A percentile compares a stretch with the other conserved stretches of the same genome.
Evolutionary conservation across 108 stramenopile species (phyloP).

Genomic region (Nitzschia inconspicua): DNA sequence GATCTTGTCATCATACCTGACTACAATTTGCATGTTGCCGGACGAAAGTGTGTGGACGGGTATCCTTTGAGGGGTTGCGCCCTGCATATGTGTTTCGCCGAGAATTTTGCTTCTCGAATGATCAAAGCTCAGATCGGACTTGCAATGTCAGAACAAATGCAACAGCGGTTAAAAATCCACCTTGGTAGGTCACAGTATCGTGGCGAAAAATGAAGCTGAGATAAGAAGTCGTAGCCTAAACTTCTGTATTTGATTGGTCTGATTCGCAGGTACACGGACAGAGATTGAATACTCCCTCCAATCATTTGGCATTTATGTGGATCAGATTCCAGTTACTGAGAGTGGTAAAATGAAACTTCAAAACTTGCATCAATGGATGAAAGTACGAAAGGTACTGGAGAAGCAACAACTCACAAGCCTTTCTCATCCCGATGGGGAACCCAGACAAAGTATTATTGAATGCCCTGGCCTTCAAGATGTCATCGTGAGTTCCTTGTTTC

Average conservation of each 20-base stretch:
- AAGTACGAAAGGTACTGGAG: neutral
- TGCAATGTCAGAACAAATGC: neutral
- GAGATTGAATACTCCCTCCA: conserved; percentile 12
- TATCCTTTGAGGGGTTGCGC: neutral
- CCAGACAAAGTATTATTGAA: no score
- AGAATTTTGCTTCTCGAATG: neutral
- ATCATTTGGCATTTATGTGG: conserved; percentile 16
- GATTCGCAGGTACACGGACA: conserved; percentile 5
- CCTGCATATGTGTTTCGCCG: neutral
- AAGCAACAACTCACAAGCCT: no score
- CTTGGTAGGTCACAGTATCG: neutral
- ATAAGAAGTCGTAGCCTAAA: neutral
- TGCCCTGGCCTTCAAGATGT: conserved; percentile 4
- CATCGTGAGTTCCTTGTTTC: no score
- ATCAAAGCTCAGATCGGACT: neutral
- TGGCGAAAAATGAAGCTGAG: neutral
- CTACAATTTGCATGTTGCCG: neutral
- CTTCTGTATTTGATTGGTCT: neutral
- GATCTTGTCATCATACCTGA: neutral
- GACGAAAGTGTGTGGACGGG: neutral
- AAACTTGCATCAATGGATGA: conserved; percentile 15
- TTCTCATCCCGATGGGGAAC: no score
- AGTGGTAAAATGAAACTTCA: conserved; percentile 11
- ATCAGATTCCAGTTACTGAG: conserved; percentile 10
- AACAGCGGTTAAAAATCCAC: neutral